These are phyloP conservation scores for Blastobotrys arbuscula DNA, from an alignment of 1,139 yeast genomes.

Conservation along the genomic window DNA sequence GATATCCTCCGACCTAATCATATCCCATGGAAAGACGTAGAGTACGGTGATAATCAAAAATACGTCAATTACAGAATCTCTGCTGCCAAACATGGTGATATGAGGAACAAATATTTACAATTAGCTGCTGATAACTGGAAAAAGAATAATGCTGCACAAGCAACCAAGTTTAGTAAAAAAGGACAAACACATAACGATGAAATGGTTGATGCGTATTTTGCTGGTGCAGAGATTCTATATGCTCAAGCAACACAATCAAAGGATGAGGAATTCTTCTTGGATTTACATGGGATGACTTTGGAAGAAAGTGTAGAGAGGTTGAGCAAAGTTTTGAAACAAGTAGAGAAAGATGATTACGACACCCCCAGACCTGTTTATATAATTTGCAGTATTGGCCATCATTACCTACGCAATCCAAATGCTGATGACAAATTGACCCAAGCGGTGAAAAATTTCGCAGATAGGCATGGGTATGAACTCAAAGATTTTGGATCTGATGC, in stretches of 20 bases:
- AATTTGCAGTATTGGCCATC: slow-evolving; percentile 31
- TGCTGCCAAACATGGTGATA: slow-evolving; percentile 30
- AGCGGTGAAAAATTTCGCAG: slow-evolving; percentile 29
- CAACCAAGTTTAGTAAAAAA: slow-evolving; percentile 35
- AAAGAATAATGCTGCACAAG: slow-evolving; percentile 35
- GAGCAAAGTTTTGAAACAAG: slow-evolving; percentile 23
- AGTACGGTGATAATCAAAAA: slow-evolving; percentile 22
- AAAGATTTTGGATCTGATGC: slow-evolving; percentile 30
- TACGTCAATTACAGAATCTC: slow-evolving; percentile 26
- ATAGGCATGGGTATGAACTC: slow-evolving; percentile 36
- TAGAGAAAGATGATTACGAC: slow-evolving; percentile 23
- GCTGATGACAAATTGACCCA: slow-evolving; percentile 31
- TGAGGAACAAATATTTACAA: slow-evolving; percentile 36
- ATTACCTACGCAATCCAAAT: slow-evolving; percentile 21
- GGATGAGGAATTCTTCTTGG: slow-evolving; percentile 33
- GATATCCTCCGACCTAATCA: slow-evolving; percentile 28
- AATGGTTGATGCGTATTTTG: slow-evolving; percentile 26
- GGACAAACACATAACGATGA: slow-evolving; percentile 31
- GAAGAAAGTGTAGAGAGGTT: slow-evolving; percentile 35
- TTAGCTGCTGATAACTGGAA: slow-evolving; percentile 38
- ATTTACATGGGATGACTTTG: slow-evolving; percentile 38
- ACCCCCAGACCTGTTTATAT: slow-evolving; percentile 32
- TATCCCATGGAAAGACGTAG: slow-evolving; percentile 35
- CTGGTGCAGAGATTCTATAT: slow-evolving; percentile 27
- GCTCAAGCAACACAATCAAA: slow-evolving; percentile 17